These are phyloP conservation scores for Toxicodendron radicans DNA, from an alignment of 345 rosid species.

Conservation along the genomic window DNA sequence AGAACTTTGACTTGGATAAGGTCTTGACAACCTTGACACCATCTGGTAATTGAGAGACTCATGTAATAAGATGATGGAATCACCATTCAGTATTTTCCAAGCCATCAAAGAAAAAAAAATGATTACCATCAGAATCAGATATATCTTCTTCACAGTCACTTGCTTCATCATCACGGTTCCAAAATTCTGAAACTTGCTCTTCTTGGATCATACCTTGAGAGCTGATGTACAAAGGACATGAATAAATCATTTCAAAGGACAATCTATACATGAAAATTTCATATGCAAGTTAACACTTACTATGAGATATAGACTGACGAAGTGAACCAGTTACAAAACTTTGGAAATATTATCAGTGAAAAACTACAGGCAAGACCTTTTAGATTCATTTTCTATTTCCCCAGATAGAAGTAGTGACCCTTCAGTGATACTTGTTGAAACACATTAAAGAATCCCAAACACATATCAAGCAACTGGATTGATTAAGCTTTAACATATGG, in stretches of 20 bases:
- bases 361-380: not conserved
- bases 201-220: conserved; percentile 39
- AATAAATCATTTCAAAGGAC: conserved; percentile 18
- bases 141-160: conserved; percentile 86
- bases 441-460: not conserved
- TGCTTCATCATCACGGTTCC: conserved; percentile 83
- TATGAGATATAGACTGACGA: not conserved
- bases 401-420: not conserved
- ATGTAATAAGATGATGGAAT: conserved; percentile 13
- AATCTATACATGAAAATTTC: not conserved
- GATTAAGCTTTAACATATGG: not conserved
- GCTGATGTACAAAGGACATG: conserved; percentile 38
- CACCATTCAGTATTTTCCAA: not conserved
- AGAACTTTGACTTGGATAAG: conserved; percentile 44
- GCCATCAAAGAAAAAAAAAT: conserved; percentile 10
- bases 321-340: not conserved
- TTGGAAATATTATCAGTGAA: not conserved
- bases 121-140: conserved; percentile 78
- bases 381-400: not conserved
- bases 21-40: conserved; percentile 43
- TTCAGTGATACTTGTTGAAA: not conserved
- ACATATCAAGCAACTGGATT: not conserved
- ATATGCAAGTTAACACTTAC: not conserved
- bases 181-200: conserved; percentile 74
- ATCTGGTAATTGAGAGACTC: conserved; percentile 43